These are phyloP conservation scores for Aspergillus bombycis DNA, from an alignment of 2,329 filamentous ascomycete species.

Conservation along the genomic window DNA sequence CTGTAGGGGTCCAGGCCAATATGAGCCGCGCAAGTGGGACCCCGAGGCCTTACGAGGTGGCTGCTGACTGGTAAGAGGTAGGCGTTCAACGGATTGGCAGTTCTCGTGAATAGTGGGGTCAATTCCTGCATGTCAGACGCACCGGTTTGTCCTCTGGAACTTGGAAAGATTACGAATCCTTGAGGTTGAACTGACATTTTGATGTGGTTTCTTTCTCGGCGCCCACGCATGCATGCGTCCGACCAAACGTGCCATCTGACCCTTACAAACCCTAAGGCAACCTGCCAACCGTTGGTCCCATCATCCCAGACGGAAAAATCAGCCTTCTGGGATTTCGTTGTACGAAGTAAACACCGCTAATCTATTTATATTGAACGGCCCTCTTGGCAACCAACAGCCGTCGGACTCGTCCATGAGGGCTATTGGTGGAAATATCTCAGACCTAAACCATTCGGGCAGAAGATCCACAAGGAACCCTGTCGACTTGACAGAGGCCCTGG, in stretches of 20 bases:
- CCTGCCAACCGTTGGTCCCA: background rate
- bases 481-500: background rate
- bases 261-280: background rate
- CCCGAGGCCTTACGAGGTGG: background rate
- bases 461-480: background rate
- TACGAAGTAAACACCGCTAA: background rate
- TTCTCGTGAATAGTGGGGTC: background rate
- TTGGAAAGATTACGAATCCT: background rate
- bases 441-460: background rate
- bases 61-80: background rate
- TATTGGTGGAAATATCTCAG: background rate
- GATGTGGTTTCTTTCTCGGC: background rate
- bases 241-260: background rate
- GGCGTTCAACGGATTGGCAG: background rate
- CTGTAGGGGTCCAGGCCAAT: background rate
- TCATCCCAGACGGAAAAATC: background rate
- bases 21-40: background rate
- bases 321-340: background rate
- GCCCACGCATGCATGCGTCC: background rate
- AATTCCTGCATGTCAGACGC: background rate
- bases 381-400: background rate
- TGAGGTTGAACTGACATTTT: background rate
- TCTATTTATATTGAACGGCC: constrained; percentile 7
- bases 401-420: background rate
- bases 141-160: background rate